These are phyloP conservation scores for Sporobolomyces phaffii DNA, from an alignment of 768 basidiomycete species.

Conservation along the genomic window DNA sequence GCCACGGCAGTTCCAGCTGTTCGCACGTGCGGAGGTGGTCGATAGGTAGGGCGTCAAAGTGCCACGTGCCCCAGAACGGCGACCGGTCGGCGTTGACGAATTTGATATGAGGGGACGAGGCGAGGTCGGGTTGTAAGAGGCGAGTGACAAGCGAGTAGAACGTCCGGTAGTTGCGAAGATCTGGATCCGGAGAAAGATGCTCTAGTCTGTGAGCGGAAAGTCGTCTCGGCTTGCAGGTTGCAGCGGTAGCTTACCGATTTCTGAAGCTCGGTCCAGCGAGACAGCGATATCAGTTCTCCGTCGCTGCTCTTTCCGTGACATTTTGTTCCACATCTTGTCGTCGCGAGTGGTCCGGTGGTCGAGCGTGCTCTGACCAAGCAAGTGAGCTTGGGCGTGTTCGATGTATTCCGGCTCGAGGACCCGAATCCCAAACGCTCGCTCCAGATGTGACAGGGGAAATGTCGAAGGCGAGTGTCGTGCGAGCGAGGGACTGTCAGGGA, in stretches of 20 bases:
- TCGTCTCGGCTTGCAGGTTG: no score
- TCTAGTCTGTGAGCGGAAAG: neutral
- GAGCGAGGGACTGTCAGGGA: neutral
- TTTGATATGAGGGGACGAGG: neutral
- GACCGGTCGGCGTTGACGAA: conserved; percentile 13
- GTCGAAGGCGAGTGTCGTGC: conserved; percentile 5
- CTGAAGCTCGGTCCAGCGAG: neutral
- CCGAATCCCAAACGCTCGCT: neutral
- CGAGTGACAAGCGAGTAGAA: conserved; percentile 12
- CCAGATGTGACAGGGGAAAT: conserved; percentile 28
- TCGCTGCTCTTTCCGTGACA: neutral
- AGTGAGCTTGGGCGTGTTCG: conserved; percentile 4
- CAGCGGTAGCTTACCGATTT: conserved; percentile 13
- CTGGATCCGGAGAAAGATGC: neutral
- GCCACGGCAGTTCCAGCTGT: neutral
- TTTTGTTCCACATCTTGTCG: neutral
- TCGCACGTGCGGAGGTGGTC: neutral
- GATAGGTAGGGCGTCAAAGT: neutral
- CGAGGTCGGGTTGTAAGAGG: conserved; percentile 9
- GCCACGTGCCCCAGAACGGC: neutral
- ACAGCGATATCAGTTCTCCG: conserved; percentile 5
- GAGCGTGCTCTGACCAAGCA: conserved; percentile 3
- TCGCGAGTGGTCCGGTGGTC: neutral
- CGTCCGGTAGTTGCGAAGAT: conserved; percentile 12
- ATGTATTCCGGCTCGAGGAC: conserved; percentile 25